Evolutionary conservation across 352 stramenopile genomes (phyloP).

Genomic region (Globisporangium spinosum): DNA sequence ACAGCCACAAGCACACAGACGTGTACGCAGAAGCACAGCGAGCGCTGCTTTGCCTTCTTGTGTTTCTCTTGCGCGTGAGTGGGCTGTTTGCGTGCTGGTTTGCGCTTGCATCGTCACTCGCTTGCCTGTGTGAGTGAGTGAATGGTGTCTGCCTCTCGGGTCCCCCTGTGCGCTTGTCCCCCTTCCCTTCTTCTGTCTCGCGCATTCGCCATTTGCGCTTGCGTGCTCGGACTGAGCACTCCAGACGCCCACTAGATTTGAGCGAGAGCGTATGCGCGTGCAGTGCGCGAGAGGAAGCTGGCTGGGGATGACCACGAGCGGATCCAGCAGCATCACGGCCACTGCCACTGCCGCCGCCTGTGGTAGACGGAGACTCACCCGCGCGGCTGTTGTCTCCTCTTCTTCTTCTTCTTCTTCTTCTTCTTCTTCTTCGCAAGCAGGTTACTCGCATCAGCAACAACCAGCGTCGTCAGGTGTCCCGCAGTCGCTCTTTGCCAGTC

Average conservation of each 20-base stretch:
- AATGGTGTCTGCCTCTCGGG: background rate
- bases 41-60: background rate
- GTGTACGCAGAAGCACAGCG: background rate
- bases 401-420: slow-evolving; percentile 3
- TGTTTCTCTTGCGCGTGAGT: background rate
- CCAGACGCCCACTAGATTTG: background rate
- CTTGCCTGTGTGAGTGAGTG: background rate
- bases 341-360: background rate
- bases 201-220: slow-evolving; percentile 4
- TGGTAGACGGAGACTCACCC: slow-evolving; percentile 9
- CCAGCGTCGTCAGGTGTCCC: background rate
- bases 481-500: slow-evolving; percentile 12
- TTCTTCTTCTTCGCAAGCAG: background rate
- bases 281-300: slow-evolving; percentile 5
- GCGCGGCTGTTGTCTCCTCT: background rate
- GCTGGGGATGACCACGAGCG: slow-evolving; percentile 9
- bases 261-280: slow-evolving; percentile 4
- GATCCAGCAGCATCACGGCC: slow-evolving; percentile 2
- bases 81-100: background rate
- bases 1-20: background rate
- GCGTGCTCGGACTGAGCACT: background rate
- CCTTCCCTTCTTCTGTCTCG: background rate
- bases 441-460: background rate
- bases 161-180: background rate
- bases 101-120: background rate